Percentiles rank a stretch among this genome's conserved stretches.
These are phyloP conservation scores for Stagonosporopsis chrysanthemi DNA, from an alignment of 2,329 filamentous ascomycete genomes.

Conservation along the genomic window DNA sequence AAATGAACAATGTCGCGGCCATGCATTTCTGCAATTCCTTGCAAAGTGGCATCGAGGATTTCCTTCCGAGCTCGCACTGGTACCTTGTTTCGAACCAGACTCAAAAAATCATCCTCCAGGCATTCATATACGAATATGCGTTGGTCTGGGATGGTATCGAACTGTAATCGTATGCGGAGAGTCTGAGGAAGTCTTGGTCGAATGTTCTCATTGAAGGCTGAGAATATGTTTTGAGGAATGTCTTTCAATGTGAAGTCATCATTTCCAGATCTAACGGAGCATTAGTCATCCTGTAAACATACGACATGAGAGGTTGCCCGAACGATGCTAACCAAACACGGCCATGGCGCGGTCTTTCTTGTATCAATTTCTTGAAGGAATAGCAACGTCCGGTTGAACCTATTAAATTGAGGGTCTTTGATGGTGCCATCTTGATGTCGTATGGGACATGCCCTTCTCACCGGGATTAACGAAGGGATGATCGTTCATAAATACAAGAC, in stretches of 20 bases:
- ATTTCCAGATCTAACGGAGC: conserved; percentile 23
- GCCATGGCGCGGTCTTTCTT: conserved; percentile 43
- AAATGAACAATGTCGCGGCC: conserved; percentile 36
- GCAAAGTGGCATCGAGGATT: conserved; percentile 35
- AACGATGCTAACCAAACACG: conserved; percentile 43
- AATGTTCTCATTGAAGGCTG: conserved; percentile 30
- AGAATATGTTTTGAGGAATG: conserved; percentile 29
- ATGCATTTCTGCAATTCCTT: conserved; percentile 37
- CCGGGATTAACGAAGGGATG: too few relatives aligned
- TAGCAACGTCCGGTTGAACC: conserved; percentile 36
- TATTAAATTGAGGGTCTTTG: neutral
- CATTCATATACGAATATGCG: conserved; percentile 35
- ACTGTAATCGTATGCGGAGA: conserved; percentile 27
- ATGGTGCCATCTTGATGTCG: neutral
- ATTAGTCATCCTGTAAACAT: conserved; percentile 6
- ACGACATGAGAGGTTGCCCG: conserved; percentile 12
- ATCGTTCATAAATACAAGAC: too few relatives aligned
- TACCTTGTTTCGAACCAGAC: conserved; percentile 23
- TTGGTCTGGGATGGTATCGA: conserved; percentile 29
- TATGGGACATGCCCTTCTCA: neutral
- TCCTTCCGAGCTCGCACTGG: conserved; percentile 26
- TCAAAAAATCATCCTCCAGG: conserved; percentile 31
- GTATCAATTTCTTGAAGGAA: conserved; percentile 42
- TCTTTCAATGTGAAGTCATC: conserved; percentile 35
- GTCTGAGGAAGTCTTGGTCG: conserved; percentile 32